A percentile compares a stretch with the other conserved stretches of the same genome.
These are phyloP conservation scores for Ballota nigra DNA, from an alignment of 257 asterid species.

Conservation along the genomic window DNA sequence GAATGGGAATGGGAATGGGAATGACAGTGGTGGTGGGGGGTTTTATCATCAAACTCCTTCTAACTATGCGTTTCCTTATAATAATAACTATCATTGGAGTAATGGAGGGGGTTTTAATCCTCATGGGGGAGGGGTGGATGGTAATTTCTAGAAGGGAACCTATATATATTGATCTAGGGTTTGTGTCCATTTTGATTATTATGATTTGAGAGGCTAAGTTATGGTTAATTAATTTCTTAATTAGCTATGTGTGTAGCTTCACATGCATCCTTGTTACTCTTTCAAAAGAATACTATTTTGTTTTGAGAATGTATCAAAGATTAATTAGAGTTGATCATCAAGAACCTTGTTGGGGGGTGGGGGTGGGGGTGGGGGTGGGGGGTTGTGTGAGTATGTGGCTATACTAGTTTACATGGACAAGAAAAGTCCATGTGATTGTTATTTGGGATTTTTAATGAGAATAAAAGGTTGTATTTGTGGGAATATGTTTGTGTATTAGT, in stretches of 20 bases:
- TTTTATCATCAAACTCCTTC: constrained; percentile 42
- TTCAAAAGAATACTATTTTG: neutral
- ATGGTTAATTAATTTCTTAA: too few species aligned
- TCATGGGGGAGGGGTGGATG: constrained; percentile 39
- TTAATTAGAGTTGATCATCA: neutral
- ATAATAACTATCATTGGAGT: constrained; percentile 37
- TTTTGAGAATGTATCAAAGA: neutral
- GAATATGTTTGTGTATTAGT: neutral
- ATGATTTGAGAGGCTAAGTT: too few species aligned
- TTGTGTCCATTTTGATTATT: constrained; percentile 27
- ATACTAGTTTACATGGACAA: constrained; percentile 3
- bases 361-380: too few species aligned
- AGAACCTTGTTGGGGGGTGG: too few species aligned
- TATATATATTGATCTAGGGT: constrained; percentile 28
- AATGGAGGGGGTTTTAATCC: constrained; percentile 29
- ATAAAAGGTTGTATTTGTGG: constrained; percentile 22
- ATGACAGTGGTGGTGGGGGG: too few species aligned
- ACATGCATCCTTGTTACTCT: constrained; percentile 18
- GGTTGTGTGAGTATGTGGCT: neutral
- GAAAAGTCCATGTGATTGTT: constrained; percentile 24
- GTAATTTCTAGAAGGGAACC: constrained; percentile 23
- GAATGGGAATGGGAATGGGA: neutral
- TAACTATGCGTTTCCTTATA: constrained; percentile 17
- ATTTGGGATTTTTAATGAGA: constrained; percentile 18
- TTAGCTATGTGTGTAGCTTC: too few species aligned